Percentiles rank a stretch among this genome's conserved stretches.
Conservation (phyloP, 75 land plant species). For the Pinus tabuliformis region DNA sequence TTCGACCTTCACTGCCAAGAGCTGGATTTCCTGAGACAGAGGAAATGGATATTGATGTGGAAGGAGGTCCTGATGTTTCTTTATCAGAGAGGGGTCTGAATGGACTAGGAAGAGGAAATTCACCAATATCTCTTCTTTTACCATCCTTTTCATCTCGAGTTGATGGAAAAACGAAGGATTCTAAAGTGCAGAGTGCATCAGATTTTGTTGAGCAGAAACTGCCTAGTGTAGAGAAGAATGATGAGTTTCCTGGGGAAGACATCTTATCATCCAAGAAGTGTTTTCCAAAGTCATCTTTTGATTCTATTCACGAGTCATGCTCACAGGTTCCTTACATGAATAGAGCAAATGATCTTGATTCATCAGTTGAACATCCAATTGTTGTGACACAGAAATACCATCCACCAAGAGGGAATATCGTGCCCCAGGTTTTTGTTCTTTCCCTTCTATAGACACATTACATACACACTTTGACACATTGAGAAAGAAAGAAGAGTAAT, state of each 20-base stretch:
- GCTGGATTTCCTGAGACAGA: background rate
- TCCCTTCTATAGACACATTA: background rate
- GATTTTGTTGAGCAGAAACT: conserved; percentile 5
- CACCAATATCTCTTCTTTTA: background rate
- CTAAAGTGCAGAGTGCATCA: background rate
- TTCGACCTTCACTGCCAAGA: conserved; percentile 5
- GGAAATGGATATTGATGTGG: conserved; percentile 6
- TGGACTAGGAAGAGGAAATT: background rate
- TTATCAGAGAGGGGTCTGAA: background rate
- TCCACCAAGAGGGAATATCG: background rate
- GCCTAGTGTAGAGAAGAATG: background rate
- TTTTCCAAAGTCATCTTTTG: conserved; percentile 4
- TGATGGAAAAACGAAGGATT: conserved; percentile 1
- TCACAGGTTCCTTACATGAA: background rate
- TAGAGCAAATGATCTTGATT: background rate
- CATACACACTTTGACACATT: no score
- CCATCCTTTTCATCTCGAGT: conserved; percentile 1
- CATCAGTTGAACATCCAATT: background rate
- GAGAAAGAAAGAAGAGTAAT: no score
- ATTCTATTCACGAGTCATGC: background rate
- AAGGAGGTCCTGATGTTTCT: background rate
- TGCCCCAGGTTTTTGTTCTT: background rate
- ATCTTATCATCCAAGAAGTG: background rate
- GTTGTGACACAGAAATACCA: background rate
- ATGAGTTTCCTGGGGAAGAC: background rate